phyloP scores from a whole-genome alignment of 2,329 filamentous ascomycete species.

The Botrytis sinoallii region DNA sequence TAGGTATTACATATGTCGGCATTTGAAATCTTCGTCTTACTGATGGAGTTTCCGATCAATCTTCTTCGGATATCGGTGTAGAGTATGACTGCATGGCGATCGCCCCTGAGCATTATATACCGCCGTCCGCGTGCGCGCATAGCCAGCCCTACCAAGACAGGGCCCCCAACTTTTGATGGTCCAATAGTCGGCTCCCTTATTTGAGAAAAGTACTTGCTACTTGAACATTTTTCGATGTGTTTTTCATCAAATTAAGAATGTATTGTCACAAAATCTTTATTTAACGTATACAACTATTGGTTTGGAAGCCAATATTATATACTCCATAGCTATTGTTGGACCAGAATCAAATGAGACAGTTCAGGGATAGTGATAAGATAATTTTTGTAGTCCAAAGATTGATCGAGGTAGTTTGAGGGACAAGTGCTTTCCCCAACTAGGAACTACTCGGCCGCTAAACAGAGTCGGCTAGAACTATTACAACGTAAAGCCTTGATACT shows the following conservation, averaged over 20 bases:
- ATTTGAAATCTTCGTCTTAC: not conserved
- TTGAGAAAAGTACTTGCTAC: not conserved
- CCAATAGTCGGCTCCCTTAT: not conserved
- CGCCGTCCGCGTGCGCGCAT: not conserved
- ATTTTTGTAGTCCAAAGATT: not conserved
- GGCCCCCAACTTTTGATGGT: not conserved
- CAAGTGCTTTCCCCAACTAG: not conserved
- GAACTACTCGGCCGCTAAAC: not conserved
- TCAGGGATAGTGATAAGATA: not conserved
- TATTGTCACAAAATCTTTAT: not conserved
- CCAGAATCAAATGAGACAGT: not conserved
- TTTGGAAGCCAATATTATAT: not conserved
- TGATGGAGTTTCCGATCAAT: not conserved
- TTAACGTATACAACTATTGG: not conserved
- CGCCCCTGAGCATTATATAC: not conserved
- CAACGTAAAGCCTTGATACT: not conserved
- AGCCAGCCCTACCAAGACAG: not conserved
- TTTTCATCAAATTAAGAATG: not conserved
- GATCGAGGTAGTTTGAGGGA: not conserved
- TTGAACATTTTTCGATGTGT: not conserved
- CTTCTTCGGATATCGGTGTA: not conserved
- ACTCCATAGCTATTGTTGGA: not conserved
- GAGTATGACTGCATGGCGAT: not conserved
- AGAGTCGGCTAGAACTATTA: not conserved
- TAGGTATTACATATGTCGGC: not conserved